Evolutionary conservation across 2,329 filamentous ascomycete genomes (phyloP), one percentile per base, ranked within the genome.

Genomic region (Mariannaea sp.): DNA sequence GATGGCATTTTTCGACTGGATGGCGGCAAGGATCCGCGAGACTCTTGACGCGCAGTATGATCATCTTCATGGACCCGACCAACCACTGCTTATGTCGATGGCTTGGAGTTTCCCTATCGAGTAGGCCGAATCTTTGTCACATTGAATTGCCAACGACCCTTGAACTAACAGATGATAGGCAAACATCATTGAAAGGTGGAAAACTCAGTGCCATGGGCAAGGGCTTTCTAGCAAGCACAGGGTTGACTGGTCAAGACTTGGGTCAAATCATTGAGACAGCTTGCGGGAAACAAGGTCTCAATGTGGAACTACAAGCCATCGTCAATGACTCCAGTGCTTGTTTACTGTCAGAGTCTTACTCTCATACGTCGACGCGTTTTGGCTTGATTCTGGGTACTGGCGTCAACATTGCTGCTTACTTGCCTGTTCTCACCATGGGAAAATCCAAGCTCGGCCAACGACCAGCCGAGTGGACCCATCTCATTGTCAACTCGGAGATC

Each of bases 81-180:
- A 73, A 2, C 76, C 80, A 22, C 71, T 88, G 45, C 79, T 79
- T 7, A 75, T 87, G 72, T 84, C 84, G 1, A 68, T 88, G 56
- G 82, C 85, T 5, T 88, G 85, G 84, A 88, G 85, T 53, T 89
- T 89, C 61, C 85, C 85, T 20, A 83, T 88, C 38, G 82, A 88
- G 84, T 87, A 75, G 67, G 82, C 75, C 24, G 22, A 40, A 4
- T 9, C 26, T 22, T 6, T 14, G n/a, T 26, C 6, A 35, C 16
- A 16, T 32, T 44, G 19, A 12, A 24, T 29, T 43, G 16, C 40
- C 8, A 24, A 29, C 56, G 20, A 19, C 39, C 22, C 22, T 38
- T 30, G 56, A 41, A 19, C 67, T 72, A 55, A 71, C 62, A 49
- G 46, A 1, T 32, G 20, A n/a, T 46, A 86, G 84, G 59, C 85